Evolutionary conservation across 2,329 filamentous ascomycete genomes (phyloP).

Genomic region (Rhynchosporium secalis): DNA sequence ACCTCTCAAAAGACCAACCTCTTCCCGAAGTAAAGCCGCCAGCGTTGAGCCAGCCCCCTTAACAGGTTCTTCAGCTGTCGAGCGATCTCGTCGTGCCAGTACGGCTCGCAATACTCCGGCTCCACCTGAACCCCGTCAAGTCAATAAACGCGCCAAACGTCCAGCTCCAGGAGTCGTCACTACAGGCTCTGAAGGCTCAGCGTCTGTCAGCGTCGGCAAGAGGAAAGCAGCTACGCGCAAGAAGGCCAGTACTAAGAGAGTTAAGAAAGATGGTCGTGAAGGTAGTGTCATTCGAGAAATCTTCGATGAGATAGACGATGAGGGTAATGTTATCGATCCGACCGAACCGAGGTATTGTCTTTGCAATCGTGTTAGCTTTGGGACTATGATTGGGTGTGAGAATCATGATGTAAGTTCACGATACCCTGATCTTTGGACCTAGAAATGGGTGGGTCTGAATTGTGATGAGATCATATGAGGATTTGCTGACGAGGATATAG

Average conservation of each 20-base stretch:
- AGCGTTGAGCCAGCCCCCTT: slow-evolving; percentile 33
- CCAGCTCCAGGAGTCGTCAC: slow-evolving; percentile 73
- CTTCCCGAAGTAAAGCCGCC: slow-evolving; percentile 39
- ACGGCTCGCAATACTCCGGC: slow-evolving; percentile 45
- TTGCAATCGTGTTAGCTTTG: slow-evolving; percentile 78
- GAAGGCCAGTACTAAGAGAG: slow-evolving; percentile 54
- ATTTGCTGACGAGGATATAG: slow-evolving; percentile 42
- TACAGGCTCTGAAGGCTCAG: slow-evolving; percentile 45
- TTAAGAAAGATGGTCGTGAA: slow-evolving; percentile 42
- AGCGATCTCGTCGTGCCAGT: slow-evolving; percentile 40
- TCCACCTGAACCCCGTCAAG: slow-evolving; percentile 46
- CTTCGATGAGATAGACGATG: slow-evolving; percentile 63
- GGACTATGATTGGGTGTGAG: slow-evolving; percentile 82
- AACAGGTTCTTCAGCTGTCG: slow-evolving; percentile 30
- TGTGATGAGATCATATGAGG: background rate
- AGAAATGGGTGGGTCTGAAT: no score
- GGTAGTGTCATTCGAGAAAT: slow-evolving; percentile 49
- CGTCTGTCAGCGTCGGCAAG: slow-evolving; percentile 66
- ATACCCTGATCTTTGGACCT: background rate
- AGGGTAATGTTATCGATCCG: slow-evolving; percentile 70
- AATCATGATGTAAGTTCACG: slow-evolving; percentile 65
- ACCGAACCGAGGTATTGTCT: slow-evolving; percentile 75
- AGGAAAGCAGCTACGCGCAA: slow-evolving; percentile 69
- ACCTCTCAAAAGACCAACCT: slow-evolving; percentile 36
- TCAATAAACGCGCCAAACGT: slow-evolving; percentile 63